Evolutionary conservation across 2,329 filamentous ascomycete species (phyloP), one percentile per base, ranked within the genome.

Genomic region (Xylariaceae sp.): DNA sequence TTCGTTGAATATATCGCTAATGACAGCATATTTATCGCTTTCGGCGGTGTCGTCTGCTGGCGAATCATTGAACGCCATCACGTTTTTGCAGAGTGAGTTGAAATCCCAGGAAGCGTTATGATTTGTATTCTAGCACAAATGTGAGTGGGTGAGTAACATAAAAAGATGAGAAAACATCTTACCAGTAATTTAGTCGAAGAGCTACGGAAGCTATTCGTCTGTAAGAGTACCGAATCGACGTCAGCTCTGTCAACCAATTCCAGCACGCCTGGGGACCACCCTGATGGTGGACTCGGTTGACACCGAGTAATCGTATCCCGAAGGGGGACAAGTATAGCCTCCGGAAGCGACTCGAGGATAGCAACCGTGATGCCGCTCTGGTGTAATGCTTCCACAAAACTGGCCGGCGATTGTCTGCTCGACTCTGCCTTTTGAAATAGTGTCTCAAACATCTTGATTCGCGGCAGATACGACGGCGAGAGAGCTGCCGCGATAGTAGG

Each of bases 1-100:
- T 65, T 97, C 92, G 61, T 87, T 88, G 80, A 97, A 99, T 34
- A 99, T 87, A 7, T 94, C 80, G 55, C 87, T 86, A 35, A 94
- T 95, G 6, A 97, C 86, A 8, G 87, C 82, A 72, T 93, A 87
- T 34, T 92, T 85, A 69, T 96, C 90, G 37, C 88, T 88, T 71
- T 94, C 92, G 57, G 91, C 88, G 4, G 88, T 88, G 51, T 90
- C 90, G 64, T 94, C 88, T 57, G 88, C 85, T 0, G 85, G 82
- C 50, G 83, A 82, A 50, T 75, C 78, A 58, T 77, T 81, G 57
- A 82, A 77, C 45, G 85, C 80, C 50, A 90, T 86, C 1, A 83
- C 77, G 45, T 80, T 83, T 61, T 85, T 81, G 64, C 90, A 93
- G 37, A 96, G 86, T n/a, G 86, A 80, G 64, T 87, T 89, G 58